Evolutionary conservation across 306 rosid genomes (phyloP).

Genomic region (Abrus pulchellus): DNA sequence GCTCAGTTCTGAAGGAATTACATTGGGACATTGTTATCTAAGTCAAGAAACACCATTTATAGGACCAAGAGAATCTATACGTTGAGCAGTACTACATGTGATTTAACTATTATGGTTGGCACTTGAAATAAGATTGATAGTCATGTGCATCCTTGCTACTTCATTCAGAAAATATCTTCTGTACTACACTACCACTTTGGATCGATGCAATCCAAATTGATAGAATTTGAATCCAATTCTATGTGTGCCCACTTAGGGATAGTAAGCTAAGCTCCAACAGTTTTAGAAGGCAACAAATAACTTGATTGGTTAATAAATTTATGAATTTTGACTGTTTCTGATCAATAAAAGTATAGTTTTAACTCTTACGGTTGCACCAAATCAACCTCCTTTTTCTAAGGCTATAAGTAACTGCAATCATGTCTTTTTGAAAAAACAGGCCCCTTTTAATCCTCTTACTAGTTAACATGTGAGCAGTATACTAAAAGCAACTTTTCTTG

Average conservation of each 20-base stretch:
- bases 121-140: neutral
- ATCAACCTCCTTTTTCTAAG: neutral
- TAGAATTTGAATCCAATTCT: neutral
- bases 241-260: neutral
- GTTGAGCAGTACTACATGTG: constrained; percentile 38
- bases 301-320: neutral
- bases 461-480: neutral
- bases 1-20: constrained; percentile 38
- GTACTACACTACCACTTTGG: neutral
- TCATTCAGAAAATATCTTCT: constrained; percentile 4
- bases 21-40: neutral
- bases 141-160: constrained; percentile 14
- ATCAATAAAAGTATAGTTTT: constrained; percentile 4
- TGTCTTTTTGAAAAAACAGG: neutral
- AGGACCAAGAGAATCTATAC: neutral
- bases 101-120: constrained; percentile 29
- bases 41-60: neutral
- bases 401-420: neutral
- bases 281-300: neutral
- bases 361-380: neutral
- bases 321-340: neutral
- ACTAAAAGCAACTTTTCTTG: neutral
- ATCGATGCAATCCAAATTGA: neutral
- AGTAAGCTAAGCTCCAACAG: neutral
- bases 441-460: neutral